Evolutionary conservation across 768 basidiomycete genomes (phyloP), one percentile per base, ranked within the genome.

Genomic region (Suillus fuscotomentosus): DNA sequence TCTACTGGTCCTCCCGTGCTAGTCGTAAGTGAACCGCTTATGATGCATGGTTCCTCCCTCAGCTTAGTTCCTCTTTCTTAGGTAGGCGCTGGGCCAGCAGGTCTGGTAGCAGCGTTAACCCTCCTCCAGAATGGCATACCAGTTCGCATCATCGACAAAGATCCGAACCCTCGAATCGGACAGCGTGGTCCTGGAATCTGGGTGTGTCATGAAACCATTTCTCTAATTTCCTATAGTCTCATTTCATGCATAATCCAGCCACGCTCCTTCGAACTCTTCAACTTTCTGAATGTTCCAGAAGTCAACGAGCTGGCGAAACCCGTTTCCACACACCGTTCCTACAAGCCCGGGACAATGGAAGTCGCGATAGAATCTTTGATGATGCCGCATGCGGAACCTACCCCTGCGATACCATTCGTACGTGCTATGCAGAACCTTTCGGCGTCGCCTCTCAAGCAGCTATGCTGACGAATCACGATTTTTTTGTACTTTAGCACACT

Each of bases 71-170:
- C 20, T 51, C 11, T 45, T 13, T 22, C 50, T 41, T 27, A 83
- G 82, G 81, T 81, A 41, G 83, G 83, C 45, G 81, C 77, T 41
- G 82, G 83, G 13, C 82, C 83, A 9, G 77, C 81, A 38, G 82
- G 84, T 45, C 73, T 83, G 9, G 78, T 82, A 55, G 73, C 78
- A 59, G 82, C 81, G 4, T 74, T 82, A 2, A 68, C 75, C 5
- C 79, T 84, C 5, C 65, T 71, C 0, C 65, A 70, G 15, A 75
- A 74, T 38, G 74, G 72, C 7, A 64, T 80, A 14, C 67, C 31
- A 55, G 60, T 55, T 36, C 63, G 62, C 15, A 65, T 65, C 34
- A 63, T 65, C 2, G 62, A 65, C 6, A 64, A 65, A 36, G 51
- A 64, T 5, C 66, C 75, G 0, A 56, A 71, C 7, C 75, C 74